phyloP scores from a whole-genome alignment of 139 green algal genomes.

The Dunaliella primolecta region DNA sequence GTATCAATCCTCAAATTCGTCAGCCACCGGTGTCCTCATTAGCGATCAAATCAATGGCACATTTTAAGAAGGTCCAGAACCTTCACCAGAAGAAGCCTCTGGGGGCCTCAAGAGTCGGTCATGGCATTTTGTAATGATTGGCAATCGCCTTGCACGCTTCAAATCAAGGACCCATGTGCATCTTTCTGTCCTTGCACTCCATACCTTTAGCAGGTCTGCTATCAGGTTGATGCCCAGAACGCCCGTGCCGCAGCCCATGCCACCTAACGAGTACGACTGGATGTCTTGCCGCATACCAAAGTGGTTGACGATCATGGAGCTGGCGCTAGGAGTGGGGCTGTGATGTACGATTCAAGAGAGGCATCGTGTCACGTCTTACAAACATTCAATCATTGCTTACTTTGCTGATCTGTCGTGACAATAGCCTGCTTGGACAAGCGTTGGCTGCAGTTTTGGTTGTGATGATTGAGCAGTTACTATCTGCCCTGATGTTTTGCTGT shows the following conservation, averaged over 20 bases:
- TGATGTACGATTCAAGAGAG: too few relatives aligned
- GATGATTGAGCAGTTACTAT: too few relatives aligned
- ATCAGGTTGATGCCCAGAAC: conserved; percentile 63
- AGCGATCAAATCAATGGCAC: neutral
- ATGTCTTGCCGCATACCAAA: conserved; percentile 67
- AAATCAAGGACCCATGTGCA: neutral
- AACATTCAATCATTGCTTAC: too few relatives aligned
- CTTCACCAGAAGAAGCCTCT: too few relatives aligned
- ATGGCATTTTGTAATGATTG: neutral
- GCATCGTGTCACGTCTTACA: too few relatives aligned
- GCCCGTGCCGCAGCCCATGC: conserved; percentile 65
- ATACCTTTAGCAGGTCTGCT: conserved; percentile 58
- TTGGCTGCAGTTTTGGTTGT: too few relatives aligned
- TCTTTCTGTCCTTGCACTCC: neutral
- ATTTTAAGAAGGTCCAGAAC: too few relatives aligned
- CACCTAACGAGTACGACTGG: conserved; percentile 63
- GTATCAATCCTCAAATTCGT: too few relatives aligned
- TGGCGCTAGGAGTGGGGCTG: conserved; percentile 66
- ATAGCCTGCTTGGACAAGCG: too few relatives aligned
- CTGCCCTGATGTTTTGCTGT: too few relatives aligned
- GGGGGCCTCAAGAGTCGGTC: neutral
- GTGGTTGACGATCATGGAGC: conserved; percentile 75
- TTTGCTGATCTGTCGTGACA: too few relatives aligned
- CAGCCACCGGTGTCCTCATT: neutral
- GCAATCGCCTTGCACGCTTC: neutral